These are phyloP conservation scores for Chaetoceros muelleri DNA, from an alignment of 108 stramenopile species.

Conservation along the genomic window DNA sequence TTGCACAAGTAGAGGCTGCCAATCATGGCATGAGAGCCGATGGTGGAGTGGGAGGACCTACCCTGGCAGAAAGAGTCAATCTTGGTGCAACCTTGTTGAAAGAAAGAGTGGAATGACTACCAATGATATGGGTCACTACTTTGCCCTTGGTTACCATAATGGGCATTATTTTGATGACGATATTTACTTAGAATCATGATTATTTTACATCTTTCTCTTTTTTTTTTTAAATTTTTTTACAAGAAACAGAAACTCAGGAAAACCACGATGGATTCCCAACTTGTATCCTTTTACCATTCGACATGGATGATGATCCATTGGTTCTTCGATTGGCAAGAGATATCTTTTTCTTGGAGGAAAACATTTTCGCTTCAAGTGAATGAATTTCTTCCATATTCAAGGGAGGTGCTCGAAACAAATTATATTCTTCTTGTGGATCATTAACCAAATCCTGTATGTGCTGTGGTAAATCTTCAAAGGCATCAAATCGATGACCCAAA, in stretches of 20 bases:
- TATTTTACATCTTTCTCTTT: too few species aligned
- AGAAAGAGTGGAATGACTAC: neutral
- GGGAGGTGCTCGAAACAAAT: slow-evolving; percentile 11
- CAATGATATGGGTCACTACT: too few species aligned
- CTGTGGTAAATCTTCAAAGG: slow-evolving; percentile 14
- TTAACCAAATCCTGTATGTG: slow-evolving; percentile 12
- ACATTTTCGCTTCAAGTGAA: neutral
- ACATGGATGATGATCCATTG: too few species aligned
- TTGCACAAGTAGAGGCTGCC: slow-evolving; percentile 12
- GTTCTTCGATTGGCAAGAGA: too few species aligned
- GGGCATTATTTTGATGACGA: too few species aligned
- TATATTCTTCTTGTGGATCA: slow-evolving; percentile 1
- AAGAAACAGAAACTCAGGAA: too few species aligned
- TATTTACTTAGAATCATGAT: too few species aligned
- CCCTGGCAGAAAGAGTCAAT: slow-evolving; percentile 32
- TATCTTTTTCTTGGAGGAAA: too few species aligned
- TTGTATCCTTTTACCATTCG: too few species aligned
- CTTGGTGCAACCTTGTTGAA: slow-evolving; percentile 13
- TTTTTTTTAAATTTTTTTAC: too few species aligned
- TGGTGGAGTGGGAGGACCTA: slow-evolving; percentile 16
- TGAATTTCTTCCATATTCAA: slow-evolving; percentile 9
- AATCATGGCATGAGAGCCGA: slow-evolving; percentile 22
- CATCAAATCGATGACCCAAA: slow-evolving; percentile 11
- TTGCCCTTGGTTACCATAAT: too few species aligned
- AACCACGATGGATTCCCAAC: too few species aligned